Base-by-base conservation (phyloP, 768 basidiomycete genomes). In the Lentinula edodes region DNA sequence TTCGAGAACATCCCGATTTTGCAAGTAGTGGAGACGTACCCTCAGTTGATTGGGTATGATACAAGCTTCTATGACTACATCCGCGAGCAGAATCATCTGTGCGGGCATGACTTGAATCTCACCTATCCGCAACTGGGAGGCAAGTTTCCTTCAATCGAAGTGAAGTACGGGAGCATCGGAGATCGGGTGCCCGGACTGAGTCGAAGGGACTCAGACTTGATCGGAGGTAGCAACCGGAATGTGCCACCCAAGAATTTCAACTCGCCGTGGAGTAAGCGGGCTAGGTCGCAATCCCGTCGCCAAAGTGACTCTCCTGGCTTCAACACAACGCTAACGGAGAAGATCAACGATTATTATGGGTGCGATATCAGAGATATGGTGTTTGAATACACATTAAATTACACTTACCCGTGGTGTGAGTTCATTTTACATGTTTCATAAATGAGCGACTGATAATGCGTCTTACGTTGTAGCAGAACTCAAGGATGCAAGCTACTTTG, bases 371-470 rank as follows among this genome's bases (percentile, higher is more conserved):
- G 82, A 51, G 82, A 86, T 61, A 83, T 86, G 74, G 80, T 86
- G 71, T 65, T 87, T 38, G 89, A 90, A 71, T 90, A 90, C 64
- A 86, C 88, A 10, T 51, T 83, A 60, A 91, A 91, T 67, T 90
- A 78, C 67, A 88, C 89, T 1, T 84, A 78, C 67, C 89, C 89
- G 1, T 82, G 81, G 82, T 70, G 74, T 75, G 46, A 23, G 75
- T 23, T n/a, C 16, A 8, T 45, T 35, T 59, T 34, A 18, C 4
- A 7, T 32, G 32, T 15, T 53, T 23, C 35, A 52, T 7, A 48
- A 5, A 23, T 48, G 7, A 6, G 8, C 18, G 7, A 20, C 20
- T 48, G 20, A 48, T 28, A 3, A 28, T 28, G 9, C 8, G 18
- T 23, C 20, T 9, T 10, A 23, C n/a, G 23, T 48, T 48, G 9